Evolutionary conservation across 805 yeast genomes (phyloP).

Genomic region (Trichomonascus vanleenenianus): DNA sequence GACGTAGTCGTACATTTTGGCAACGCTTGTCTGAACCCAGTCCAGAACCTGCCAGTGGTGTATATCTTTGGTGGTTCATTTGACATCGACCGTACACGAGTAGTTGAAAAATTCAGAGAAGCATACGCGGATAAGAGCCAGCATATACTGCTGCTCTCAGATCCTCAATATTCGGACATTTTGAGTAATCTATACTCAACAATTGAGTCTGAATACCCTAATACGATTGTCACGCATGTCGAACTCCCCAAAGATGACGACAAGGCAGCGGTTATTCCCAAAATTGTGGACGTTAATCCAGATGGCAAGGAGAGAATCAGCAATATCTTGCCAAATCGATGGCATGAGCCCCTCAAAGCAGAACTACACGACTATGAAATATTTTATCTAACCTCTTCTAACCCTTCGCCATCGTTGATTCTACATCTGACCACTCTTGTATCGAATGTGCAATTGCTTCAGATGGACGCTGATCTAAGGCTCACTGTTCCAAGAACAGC

Average conservation of each 20-base stretch:
- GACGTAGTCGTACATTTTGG: slow-evolving; percentile 91
- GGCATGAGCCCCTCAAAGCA: slow-evolving; percentile 13
- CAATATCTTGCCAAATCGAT: slow-evolving; percentile 18
- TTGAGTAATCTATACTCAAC: slow-evolving; percentile 34
- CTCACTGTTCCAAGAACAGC: slow-evolving; percentile 53
- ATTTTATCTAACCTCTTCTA: slow-evolving; percentile 44
- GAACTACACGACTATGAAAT: slow-evolving; percentile 42
- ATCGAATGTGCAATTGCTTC: slow-evolving; percentile 41
- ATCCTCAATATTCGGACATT: slow-evolving; percentile 51
- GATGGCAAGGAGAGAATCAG: slow-evolving; percentile 6
- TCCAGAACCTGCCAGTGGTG: slow-evolving; percentile 62
- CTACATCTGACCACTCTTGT: slow-evolving; percentile 71
- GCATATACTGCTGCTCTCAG: slow-evolving; percentile 57
- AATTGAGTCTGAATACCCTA: slow-evolving; percentile 27
- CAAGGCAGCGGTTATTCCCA: neutral
- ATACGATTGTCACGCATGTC: slow-evolving; percentile 23
- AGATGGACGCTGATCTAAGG: slow-evolving; percentile 31
- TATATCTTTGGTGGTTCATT: slow-evolving; percentile 58
- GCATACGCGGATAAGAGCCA: slow-evolving; percentile 37
- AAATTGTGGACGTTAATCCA: neutral
- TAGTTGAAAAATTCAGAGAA: slow-evolving; percentile 35
- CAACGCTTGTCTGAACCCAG: slow-evolving; percentile 83
- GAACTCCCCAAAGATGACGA: slow-evolving; percentile 6
- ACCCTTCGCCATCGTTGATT: slow-evolving; percentile 72
- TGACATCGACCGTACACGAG: slow-evolving; percentile 34